phyloP scores from a whole-genome alignment of 805 yeast species.

The Yamadazyma tumulicola region DNA sequence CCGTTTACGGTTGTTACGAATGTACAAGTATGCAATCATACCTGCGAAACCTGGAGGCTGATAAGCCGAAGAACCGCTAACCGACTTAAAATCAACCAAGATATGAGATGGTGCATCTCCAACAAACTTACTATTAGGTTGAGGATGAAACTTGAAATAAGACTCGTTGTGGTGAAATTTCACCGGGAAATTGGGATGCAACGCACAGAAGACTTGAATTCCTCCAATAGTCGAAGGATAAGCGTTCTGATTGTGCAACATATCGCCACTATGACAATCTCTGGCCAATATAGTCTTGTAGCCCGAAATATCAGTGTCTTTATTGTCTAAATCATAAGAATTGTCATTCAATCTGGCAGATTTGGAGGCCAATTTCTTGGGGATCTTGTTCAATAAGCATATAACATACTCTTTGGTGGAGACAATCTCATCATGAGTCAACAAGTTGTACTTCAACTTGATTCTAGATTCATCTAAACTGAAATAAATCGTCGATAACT shows the following conservation, averaged over 20 bases:
- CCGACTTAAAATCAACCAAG: constrained; percentile 72
- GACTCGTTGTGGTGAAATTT: constrained; percentile 27
- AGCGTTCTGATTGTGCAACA: constrained; percentile 40
- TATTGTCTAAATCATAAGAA: constrained; percentile 38
- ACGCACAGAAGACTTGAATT: constrained; percentile 66
- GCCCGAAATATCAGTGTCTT: constrained; percentile 53
- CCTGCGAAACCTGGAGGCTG: constrained; percentile 68
- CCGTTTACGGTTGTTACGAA: constrained; percentile 60
- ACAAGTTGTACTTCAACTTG: constrained; percentile 46
- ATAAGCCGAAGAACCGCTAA: constrained; percentile 52
- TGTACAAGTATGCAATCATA: constrained; percentile 67
- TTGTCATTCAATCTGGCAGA: constrained; percentile 37
- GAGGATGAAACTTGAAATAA: constrained; percentile 41
- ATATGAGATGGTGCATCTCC: constrained; percentile 61
- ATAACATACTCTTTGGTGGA: constrained; percentile 51
- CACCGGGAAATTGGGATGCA: constrained; percentile 69
- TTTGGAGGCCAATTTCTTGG: constrained; percentile 53
- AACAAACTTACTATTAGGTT: constrained; percentile 43
- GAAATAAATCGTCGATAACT: constrained; percentile 49
- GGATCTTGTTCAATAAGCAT: constrained; percentile 50
- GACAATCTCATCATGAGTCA: constrained; percentile 51
- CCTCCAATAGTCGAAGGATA: constrained; percentile 60
- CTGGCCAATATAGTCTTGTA: constrained; percentile 67
- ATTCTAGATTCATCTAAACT: constrained; percentile 58
- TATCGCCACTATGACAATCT: constrained; percentile 55